Evolutionary conservation across 2,329 filamentous ascomycete species (phyloP), one percentile per base, ranked within the genome.

Genomic region (Monosporascus sp.): DNA sequence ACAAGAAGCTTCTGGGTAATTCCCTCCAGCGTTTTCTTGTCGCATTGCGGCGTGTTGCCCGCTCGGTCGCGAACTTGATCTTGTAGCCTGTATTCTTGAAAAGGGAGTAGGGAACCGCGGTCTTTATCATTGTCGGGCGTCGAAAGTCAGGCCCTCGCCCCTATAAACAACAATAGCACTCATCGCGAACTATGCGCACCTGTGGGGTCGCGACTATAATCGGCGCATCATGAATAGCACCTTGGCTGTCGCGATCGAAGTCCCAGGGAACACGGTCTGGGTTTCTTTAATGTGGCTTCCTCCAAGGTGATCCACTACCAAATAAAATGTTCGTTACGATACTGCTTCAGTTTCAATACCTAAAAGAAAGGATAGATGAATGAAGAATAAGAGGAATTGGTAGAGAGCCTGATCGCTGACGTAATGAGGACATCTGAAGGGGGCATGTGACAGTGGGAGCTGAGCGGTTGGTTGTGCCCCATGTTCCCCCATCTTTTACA

Each of bases 121-220:
- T 78, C 63, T 81, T 78, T 80, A 44, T 11, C 37, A 9, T 17
- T 16, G 37, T 17, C n/a, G 50, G 50, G 31, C 11, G 31, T 35
- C 31, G 31, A 35, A 35, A 43, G 19, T 40, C 8, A 9, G 43
- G 41, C 41, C 31, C 31, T 14, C 11, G 4, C 3, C 31, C 31
- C 1, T 35, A 35, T 35, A 14, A 14, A 14, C 31, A 35, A 2
- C 31, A 35, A 5, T 11, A 5, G 31, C 9, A 5, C 31, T 35
- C 31, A 35, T 35, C 11, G 31, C 11, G 45, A 35, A 31, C 17
- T 14, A 44, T 19, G 49, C 58, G 40, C 57, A 80, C 78, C 77
- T 45, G 78, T 80, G 2, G 78, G 79, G 58, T 81, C 78, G 59
- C 81, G 76, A 44, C 78, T 78, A 56, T 80, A 80, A 59, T 81